Base-by-base conservation (phyloP, 2,329 filamentous ascomycete species). In the Neospermospora avenae region DNA sequence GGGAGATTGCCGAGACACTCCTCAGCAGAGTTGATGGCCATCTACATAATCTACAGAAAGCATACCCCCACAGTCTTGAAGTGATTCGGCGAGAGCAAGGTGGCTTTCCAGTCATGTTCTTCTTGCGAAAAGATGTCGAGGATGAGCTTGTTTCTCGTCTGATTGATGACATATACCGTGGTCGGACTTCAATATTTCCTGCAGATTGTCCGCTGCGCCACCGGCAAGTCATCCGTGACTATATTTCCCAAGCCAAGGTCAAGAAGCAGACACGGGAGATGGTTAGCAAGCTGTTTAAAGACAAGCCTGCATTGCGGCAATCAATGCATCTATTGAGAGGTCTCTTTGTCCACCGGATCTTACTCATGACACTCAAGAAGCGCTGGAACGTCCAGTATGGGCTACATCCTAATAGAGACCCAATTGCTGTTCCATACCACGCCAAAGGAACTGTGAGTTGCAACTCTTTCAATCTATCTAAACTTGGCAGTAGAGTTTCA, bases 351-450 rank as follows among this genome's bases (percentile, higher is more conserved):
- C 78, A 85, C 57, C 75, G 81, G 0, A 83, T 91, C 2, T 71
- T 91, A 0, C 68, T 71, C 3, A 57, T 69, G 1, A 73, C 73
- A 0, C 65, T 85, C 1, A 78, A 79, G 46, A 85, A 84, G 68
- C 72, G 82, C 2, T 85, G 81, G 82, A 80, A 81, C 55, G 82
- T 86, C 0, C 78, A 84, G 45, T 92, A 87, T 49, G 84, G 84
- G 0, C 72, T 87, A 0, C 79, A 85, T 63, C 78, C 81, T 0
- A 48, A 62, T 0, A 77, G 88, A 14, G 76, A 80, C 42, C 84
- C 84, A 0, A 80, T 89, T 4, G 86, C 87, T 0, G 88, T 91
- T 0, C 88, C 88, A 0, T 91, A 81, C 52, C 77, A 82, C 11
- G 84, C 85, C 0, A 90, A 91, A 59, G 88, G 87, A 2, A 76